Evolutionary conservation across 768 basidiomycete genomes (phyloP).

Genomic region (Boletus subparvulus): DNA sequence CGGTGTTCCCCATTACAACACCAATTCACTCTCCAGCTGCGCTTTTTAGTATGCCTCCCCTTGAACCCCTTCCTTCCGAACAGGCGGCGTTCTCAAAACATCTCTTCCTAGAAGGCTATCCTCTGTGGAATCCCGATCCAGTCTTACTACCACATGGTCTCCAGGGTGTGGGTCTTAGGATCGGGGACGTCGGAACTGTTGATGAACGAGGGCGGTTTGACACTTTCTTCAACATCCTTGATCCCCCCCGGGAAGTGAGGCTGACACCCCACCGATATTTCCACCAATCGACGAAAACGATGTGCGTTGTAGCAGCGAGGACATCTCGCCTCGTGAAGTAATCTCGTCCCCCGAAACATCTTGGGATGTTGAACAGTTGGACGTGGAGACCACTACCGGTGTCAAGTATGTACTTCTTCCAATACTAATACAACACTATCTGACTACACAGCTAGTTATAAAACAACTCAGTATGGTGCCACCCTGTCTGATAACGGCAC

Average conservation of each 20-base stretch:
- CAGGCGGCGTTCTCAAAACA: background rate
- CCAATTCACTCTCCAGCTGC: background rate
- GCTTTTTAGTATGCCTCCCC: background rate
- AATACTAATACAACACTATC: background rate
- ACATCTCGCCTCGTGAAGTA: background rate
- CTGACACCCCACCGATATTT: background rate
- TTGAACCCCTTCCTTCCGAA: background rate
- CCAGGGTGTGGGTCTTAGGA: background rate
- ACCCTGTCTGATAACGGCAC: background rate
- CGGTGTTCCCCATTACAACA: background rate
- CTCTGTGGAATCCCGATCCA: background rate
- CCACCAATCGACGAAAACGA: background rate
- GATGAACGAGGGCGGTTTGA: background rate
- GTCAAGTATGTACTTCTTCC: background rate
- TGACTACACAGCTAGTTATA: background rate
- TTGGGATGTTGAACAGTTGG: background rate
- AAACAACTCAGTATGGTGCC: background rate
- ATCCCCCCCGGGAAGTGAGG: background rate
- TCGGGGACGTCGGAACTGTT: background rate
- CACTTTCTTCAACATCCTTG: background rate
- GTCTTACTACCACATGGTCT: background rate
- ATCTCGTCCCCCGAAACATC: background rate
- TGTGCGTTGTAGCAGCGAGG: background rate
- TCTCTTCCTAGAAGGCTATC: background rate
- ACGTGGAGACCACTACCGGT: background rate